Conservation (phyloP, 345 rosid species). For the Xanthoceras sorbifolium region DNA sequence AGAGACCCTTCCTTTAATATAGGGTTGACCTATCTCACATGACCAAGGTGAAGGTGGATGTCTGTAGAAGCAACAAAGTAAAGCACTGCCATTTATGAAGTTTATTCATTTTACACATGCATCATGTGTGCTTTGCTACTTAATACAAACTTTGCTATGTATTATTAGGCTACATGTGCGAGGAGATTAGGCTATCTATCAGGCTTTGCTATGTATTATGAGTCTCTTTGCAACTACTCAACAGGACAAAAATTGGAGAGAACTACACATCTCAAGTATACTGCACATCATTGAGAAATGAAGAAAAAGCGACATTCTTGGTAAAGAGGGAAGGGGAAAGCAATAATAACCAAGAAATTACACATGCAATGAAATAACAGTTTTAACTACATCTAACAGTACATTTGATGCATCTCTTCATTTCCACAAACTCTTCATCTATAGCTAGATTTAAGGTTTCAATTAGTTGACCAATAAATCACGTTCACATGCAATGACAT, state of each 20-base stretch:
- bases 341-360: background rate
- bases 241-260: background rate
- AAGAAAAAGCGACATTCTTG: background rate
- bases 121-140: background rate
- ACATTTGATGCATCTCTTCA: background rate
- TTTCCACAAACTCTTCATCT: background rate
- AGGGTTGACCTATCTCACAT: background rate
- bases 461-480: background rate
- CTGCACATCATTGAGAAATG: background rate
- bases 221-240: background rate
- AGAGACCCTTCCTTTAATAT: background rate
- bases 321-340: background rate
- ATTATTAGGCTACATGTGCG: background rate
- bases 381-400: background rate
- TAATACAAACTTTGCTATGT: background rate
- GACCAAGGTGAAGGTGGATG: background rate
- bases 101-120: background rate
- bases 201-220: background rate
- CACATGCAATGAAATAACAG: background rate
- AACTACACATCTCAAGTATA: background rate
- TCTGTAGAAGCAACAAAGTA: background rate
- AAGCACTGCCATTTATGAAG: background rate
- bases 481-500: constrained; percentile 1
- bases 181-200: background rate
- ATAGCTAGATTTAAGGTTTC: background rate